These are phyloP conservation scores for Hortiboletus rubellus DNA, from an alignment of 1,284 basidiomycete genomes.

Conservation along the genomic window DNA sequence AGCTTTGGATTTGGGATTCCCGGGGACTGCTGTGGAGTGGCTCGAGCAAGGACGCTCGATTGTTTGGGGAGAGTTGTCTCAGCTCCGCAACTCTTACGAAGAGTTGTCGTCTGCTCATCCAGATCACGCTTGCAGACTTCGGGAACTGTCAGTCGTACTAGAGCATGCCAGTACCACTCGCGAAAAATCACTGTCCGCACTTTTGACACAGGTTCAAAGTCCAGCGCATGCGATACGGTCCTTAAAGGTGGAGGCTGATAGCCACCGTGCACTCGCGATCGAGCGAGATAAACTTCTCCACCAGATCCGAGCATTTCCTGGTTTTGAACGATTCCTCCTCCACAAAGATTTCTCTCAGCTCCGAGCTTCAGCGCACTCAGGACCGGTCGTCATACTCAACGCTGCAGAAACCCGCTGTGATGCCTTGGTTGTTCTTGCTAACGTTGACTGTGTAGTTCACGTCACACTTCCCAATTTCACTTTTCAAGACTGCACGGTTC, in stretches of 20 bases:
- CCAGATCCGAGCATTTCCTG: background rate
- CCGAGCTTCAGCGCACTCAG: background rate
- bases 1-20: no score
- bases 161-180: background rate
- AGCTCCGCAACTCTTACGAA: background rate
- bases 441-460: background rate
- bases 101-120: background rate
- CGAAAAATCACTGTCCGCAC: background rate
- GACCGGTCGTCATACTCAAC: background rate
- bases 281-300: background rate
- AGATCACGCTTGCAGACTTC: background rate
- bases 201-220: no score
- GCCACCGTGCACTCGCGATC: background rate
- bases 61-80: background rate
- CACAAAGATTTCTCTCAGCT: background rate
- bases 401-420: background rate
- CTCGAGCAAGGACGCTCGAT: background rate
- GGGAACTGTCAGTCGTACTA: background rate
- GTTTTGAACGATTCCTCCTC: conserved; percentile 1
- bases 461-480: background rate
- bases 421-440: background rate
- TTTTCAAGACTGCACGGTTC: background rate
- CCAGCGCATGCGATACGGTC: background rate
- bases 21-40: background rate
- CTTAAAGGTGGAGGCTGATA: background rate